Evolutionary conservation across 2,329 filamentous ascomycete genomes (phyloP).

Genomic region (Tolypocladium inflatum): DNA sequence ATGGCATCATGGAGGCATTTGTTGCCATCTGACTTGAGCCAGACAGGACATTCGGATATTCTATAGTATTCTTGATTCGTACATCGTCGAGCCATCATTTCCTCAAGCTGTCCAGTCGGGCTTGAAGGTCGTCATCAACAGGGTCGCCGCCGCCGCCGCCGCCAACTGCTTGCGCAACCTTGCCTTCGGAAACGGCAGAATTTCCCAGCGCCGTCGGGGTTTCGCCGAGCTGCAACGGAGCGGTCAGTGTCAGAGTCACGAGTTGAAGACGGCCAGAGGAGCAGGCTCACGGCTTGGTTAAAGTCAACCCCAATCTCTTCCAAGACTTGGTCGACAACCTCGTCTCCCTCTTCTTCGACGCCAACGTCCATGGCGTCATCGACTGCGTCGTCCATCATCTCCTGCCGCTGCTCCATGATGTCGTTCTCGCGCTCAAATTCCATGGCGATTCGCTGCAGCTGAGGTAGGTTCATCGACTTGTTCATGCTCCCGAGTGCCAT

Average conservation of each 20-base stretch:
- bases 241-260: not conserved
- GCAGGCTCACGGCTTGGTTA: conserved; percentile 64
- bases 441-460: conserved; percentile 93
- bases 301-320: conserved; percentile 96
- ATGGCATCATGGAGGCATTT: not conserved
- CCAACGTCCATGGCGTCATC: conserved; percentile 89
- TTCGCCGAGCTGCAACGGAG: conserved; percentile 64
- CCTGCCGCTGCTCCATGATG: conserved; percentile 97
- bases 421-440: conserved; percentile 99
- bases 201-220: conserved; percentile 79
- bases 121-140: conserved; percentile 89
- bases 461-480: conserved; percentile 91
- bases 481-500: conserved; percentile 95
- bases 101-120: conserved; percentile 79
- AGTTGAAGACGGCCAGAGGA: not conserved
- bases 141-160: conserved; percentile 46
- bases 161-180: conserved; percentile 80
- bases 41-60: not conserved
- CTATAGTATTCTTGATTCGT: not conserved
- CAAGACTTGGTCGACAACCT: conserved; percentile 91
- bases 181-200: conserved; percentile 60
- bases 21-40: not conserved
- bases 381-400: conserved; percentile 99
- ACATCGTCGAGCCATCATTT: conserved; percentile 25
- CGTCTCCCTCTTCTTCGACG: conserved; percentile 91